Base-by-base conservation (phyloP, 2,329 filamentous ascomycete genomes). In the Stachybotrys elegans region DNA sequence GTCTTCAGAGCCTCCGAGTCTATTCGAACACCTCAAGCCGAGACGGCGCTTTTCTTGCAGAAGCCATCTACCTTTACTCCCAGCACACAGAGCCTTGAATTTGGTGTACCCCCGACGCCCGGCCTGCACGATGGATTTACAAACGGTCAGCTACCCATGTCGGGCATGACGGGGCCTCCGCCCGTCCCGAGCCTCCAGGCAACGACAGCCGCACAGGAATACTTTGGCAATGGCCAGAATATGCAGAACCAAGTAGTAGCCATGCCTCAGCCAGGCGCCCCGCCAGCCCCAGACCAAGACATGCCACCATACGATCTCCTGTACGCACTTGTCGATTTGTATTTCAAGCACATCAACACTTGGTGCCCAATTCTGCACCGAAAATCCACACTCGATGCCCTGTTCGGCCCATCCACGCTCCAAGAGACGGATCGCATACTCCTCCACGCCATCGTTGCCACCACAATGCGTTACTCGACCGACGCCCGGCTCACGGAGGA, bases 391-490 rank as follows among this genome's bases (percentile, higher is more conserved):
- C 63, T 69, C 53, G 53, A 60, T 2, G 57, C 53, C 17, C 64
- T 71, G 44, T 71, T 71, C 31, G 66, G 66, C 2, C 65, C 67
- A 6, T 67, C 66, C 1, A 64, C 63, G 0, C 49, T 70, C 22
- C 56, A 54, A 25, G 67, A 71, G 43, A 57, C 61, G 2, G 68
- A 71, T 38, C 56, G 67, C 5, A 61, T 71, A 19, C 48, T 71
- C 9, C 57, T 71, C 2, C 88, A 95, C 62, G 86, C 91, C 5
- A 94, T 95, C 44, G 88, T 95, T 4, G 89, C 89, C 2, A 93
- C 89, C 0, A 91, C 89, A 0, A 70, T 96, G 50, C 82, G 88
- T 22, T 95, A 90, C 60, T 95, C 88, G 0, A 84, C 78, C 4
- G 90, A 95, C 59, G 65, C 74, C 19, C 76, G 88, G 36, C 71